Evolutionary conservation across 2,329 filamentous ascomycete species (phyloP).

Genomic region (Helicocarpus griseus): DNA sequence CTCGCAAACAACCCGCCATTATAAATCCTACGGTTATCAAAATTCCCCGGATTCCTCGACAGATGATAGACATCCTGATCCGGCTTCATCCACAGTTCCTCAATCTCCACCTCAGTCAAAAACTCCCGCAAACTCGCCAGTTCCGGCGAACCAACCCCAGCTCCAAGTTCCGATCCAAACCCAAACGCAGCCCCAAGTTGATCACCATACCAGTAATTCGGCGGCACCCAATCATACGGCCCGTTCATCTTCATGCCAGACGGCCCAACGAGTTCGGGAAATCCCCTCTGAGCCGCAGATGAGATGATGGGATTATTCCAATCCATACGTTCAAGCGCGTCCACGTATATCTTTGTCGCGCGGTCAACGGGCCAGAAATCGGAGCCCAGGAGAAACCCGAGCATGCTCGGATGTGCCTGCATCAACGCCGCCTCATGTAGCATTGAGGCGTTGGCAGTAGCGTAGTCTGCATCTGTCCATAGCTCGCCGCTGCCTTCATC

Average conservation of each 20-base stretch:
- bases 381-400: conserved; percentile 51
- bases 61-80: conserved; percentile 50
- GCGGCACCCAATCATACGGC: conserved; percentile 57
- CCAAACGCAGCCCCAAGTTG: conserved; percentile 50
- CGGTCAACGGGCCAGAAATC: conserved; percentile 54
- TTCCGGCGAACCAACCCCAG: conserved; percentile 51
- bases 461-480: conserved; percentile 48
- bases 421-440: conserved; percentile 51
- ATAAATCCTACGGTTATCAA: conserved; percentile 49
- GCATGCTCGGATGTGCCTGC: conserved; percentile 50
- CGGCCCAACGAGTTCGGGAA: conserved; percentile 42
- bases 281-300: conserved; percentile 48
- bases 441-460: conserved; percentile 46
- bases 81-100: conserved; percentile 48
- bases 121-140: conserved; percentile 43
- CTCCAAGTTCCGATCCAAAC: conserved; percentile 53
- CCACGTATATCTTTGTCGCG: conserved; percentile 45
- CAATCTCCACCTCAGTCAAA: conserved; percentile 40
- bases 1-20: conserved; percentile 45
- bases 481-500: conserved; percentile 37
- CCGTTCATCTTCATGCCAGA: conserved; percentile 58
- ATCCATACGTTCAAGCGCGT: conserved; percentile 40
- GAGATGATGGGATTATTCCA: conserved; percentile 51
- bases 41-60: conserved; percentile 46
- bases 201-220: conserved; percentile 53